Percentiles rank a stretch among this genome's conserved stretches.
These are phyloP conservation scores for Diutina rugosa DNA, from an alignment of 1,139 yeast genomes.

Conservation along the genomic window DNA sequence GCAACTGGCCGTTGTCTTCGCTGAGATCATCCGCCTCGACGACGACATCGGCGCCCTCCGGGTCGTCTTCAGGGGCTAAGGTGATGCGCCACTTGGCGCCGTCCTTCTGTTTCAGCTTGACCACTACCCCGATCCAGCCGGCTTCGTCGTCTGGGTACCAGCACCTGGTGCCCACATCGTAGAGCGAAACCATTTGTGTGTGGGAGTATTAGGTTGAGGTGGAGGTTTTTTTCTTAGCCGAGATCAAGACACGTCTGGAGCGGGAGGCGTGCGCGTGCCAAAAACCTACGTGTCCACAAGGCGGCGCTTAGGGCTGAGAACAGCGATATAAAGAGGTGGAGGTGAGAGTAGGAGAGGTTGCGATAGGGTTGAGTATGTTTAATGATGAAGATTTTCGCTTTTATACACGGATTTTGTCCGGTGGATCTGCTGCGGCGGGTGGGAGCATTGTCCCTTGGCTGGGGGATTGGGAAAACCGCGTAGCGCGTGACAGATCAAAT, in stretches of 20 bases:
- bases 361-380: too few species aligned
- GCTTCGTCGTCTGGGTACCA: slow-evolving; percentile 85
- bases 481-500: too few species aligned
- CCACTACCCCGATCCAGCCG: slow-evolving; percentile 91
- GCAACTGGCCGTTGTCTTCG: slow-evolving; percentile 45
- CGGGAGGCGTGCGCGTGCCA: neutral
- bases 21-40: slow-evolving; percentile 37
- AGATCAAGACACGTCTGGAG: neutral
- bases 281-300: neutral
- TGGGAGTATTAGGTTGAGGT: neutral
- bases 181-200: neutral
- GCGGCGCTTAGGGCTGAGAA: neutral
- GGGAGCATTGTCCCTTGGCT: too few species aligned
- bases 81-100: slow-evolving; percentile 44
- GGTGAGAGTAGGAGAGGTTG: too few species aligned
- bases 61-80: slow-evolving; percentile 42
- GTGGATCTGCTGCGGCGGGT: too few species aligned
- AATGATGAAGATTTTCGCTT: too few species aligned
- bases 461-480: too few species aligned
- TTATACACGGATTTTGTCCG: too few species aligned
- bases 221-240: neutral
- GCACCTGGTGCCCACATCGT: slow-evolving; percentile 38
- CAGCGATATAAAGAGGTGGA: neutral
- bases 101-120: slow-evolving; percentile 38
- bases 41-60: slow-evolving; percentile 21